Percentiles rank a stretch among this genome's conserved stretches.
Evolutionary conservation across 1,139 yeast species (phyloP).

Genomic region (Taphrina betulina): DNA sequence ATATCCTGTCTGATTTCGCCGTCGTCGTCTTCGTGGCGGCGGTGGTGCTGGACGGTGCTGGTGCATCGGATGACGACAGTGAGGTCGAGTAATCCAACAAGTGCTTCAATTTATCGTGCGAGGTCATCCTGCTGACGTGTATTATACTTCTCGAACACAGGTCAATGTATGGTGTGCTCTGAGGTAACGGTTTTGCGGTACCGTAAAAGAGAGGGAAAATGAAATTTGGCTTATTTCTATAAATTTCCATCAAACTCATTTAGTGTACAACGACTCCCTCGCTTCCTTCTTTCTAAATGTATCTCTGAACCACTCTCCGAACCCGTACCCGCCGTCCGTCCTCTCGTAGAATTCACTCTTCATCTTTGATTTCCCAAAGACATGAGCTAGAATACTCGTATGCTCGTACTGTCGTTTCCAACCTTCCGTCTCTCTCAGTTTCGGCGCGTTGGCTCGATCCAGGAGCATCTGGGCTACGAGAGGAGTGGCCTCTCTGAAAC

Average conservation of each 20-base stretch:
- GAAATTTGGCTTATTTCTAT: too few species aligned
- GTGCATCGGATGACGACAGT: background rate
- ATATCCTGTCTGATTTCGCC: background rate
- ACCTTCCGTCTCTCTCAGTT: slow-evolving; percentile 15
- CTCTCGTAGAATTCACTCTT: slow-evolving; percentile 24
- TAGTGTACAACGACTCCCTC: slow-evolving; percentile 1
- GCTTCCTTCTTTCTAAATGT: slow-evolving; percentile 14
- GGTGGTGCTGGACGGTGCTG: background rate
- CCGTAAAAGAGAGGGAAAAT: too few species aligned
- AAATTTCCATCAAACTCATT: background rate
- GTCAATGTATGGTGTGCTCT: too few species aligned
- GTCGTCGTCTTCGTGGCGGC: background rate
- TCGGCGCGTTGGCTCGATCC: slow-evolving; percentile 29
- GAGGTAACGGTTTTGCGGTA: too few species aligned
- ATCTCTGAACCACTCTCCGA: slow-evolving; percentile 26
- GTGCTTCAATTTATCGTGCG: slow-evolving; percentile 7
- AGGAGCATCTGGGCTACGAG: slow-evolving; percentile 6
- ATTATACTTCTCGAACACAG: too few species aligned
- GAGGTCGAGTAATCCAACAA: slow-evolving; percentile 19
- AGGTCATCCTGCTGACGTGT: slow-evolving; percentile 7
- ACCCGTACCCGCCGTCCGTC: slow-evolving; percentile 21
- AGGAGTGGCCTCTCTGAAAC: slow-evolving; percentile 43
- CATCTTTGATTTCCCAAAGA: slow-evolving; percentile 17
- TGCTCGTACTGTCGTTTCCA: slow-evolving; percentile 19
- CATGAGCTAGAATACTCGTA: slow-evolving; percentile 18